phyloP scores from a whole-genome alignment of 2,329 filamentous ascomycete species.

The Apiospora arundinis region DNA sequence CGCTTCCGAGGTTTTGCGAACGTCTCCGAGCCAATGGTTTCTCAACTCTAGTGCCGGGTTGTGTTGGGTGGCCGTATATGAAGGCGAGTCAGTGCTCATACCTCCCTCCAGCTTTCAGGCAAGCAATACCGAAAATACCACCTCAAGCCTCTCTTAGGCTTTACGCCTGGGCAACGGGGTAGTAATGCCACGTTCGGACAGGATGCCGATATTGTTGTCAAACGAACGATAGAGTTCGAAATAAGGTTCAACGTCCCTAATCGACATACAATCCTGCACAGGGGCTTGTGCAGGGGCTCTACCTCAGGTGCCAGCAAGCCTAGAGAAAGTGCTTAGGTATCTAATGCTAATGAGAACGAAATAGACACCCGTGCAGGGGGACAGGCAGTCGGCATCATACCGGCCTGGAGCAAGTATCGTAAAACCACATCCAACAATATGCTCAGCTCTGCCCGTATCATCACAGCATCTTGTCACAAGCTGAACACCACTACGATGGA shows the following conservation, averaged over 20 bases:
- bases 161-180: not conserved
- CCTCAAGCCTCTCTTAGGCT: not conserved
- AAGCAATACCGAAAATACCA: not conserved
- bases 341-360: too few relatives aligned
- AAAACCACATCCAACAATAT: not conserved
- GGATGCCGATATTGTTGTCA: not conserved
- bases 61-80: too few relatives aligned
- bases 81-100: not conserved
- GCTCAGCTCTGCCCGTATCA: not conserved
- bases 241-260: constrained; percentile 8
- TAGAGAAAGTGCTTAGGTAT: too few relatives aligned
- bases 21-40: too few relatives aligned
- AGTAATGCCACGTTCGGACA: not conserved
- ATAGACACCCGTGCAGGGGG: too few relatives aligned
- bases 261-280: not conserved
- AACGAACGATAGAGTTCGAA: not conserved
- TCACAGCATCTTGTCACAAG: too few relatives aligned
- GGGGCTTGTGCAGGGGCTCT: not conserved
- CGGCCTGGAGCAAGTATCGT: too few relatives aligned
- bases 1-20: too few relatives aligned
- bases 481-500: not conserved
- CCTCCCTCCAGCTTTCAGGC: not conserved
- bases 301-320: too few relatives aligned
- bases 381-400: too few relatives aligned
- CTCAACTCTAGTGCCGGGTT: too few relatives aligned